Evolutionary conservation across 495 filamentous ascomycete genomes (phyloP), one percentile per base, ranked within the genome.

Genomic region (Beverwykella pulmonaria): DNA sequence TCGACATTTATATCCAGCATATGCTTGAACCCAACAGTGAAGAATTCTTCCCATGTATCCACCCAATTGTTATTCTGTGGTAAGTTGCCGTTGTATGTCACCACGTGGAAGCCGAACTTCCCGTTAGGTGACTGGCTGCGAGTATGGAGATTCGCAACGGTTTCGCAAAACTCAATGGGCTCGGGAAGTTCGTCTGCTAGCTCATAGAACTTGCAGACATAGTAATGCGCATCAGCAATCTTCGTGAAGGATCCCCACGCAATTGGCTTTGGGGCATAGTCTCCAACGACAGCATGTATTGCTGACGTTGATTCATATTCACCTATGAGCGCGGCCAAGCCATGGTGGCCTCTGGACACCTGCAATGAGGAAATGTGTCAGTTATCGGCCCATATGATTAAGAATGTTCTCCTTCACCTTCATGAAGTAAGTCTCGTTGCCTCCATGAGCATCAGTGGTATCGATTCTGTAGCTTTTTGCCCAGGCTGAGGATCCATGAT

Each of bases 51-150:
- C 65, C 65, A 68, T 20, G 50, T 50, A 20, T 56, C 46, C 2
- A 22, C 39, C 53, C 59, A 63, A 17, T 15, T n/a, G 22, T 2
- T 59, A 39, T 68, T 27, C 26, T 68, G 65, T 9, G 59, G 56
- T 9, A 68, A 34, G 22, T 47, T 62, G 20, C 56, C 59, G 32
- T 56, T 27, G 41, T 60, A 63, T 19, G 65, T 68, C 26, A 60
- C 36, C 25, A 67, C 19, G 26, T 61, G 64, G 58, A 67, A 67
- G 20, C 64, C 64, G 39, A 61, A 67, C 27, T 61, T 61, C 22
- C 57, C 57, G n/a, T 49, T 48, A 3, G 64, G 64, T 9, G 64
- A 61, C n/a, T 4, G 29, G 57, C 54, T 59, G 57, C 36, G 29
- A 23, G 53, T 26, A 20, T 61, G 64, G 20, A 67, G 46, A 20